These are phyloP conservation scores for Hypoxylon rubiginosum DNA, from an alignment of 2,329 filamentous ascomycete genomes.

Conservation along the genomic window DNA sequence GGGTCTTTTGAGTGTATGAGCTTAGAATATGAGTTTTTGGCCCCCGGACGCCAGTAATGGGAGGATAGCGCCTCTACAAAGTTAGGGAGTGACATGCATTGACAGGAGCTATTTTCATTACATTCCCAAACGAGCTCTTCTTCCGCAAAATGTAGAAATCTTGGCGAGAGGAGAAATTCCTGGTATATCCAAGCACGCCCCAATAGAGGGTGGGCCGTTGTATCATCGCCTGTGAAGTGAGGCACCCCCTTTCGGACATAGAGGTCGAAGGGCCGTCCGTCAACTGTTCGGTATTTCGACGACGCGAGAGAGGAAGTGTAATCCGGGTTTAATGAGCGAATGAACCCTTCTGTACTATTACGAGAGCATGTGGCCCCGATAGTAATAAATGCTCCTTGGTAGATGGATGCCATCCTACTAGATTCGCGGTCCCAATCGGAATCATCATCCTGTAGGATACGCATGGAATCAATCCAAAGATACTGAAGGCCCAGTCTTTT, in stretches of 20 bases:
- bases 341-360: not conserved
- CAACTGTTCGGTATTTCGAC: not conserved
- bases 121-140: slow-evolving; percentile 15
- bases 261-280: not conserved
- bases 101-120: not conserved
- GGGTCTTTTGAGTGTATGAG: not conserved
- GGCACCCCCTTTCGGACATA: not conserved
- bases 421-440: slow-evolving; percentile 26
- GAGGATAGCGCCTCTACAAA: too few relatives aligned
- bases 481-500: slow-evolving; percentile 14
- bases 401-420: slow-evolving; percentile 22
- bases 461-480: slow-evolving; percentile 30
- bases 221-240: not conserved
- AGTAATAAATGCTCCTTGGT: slow-evolving; percentile 15
- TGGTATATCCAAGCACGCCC: slow-evolving; percentile 6
- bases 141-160: slow-evolving; percentile 4
- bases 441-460: slow-evolving; percentile 25
- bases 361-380: slow-evolving; percentile 6
- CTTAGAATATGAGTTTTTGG: too few relatives aligned
- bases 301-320: not conserved
- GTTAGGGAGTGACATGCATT: not conserved
- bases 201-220: not conserved
- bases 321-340: not conserved
- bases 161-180: slow-evolving; percentile 10
- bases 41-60: too few relatives aligned